These are phyloP conservation scores for Microstegium vimineum DNA, from an alignment of 176 grass and related monocot species.

Conservation along the genomic window DNA sequence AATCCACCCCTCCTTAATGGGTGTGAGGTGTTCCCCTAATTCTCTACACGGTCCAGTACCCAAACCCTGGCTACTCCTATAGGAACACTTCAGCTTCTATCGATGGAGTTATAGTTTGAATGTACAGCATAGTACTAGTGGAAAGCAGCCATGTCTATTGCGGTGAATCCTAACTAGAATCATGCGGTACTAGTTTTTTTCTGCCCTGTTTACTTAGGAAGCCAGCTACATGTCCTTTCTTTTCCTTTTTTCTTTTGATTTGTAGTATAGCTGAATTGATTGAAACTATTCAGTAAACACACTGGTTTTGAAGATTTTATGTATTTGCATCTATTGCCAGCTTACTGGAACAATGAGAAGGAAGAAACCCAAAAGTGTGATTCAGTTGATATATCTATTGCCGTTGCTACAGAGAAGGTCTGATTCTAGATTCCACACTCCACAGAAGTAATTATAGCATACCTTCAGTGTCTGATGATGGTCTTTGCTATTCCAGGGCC, in stretches of 20 bases:
- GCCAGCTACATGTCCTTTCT: background rate
- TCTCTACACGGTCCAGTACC: background rate
- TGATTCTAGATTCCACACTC: background rate
- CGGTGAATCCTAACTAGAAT: background rate
- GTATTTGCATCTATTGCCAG: constrained; percentile 43
- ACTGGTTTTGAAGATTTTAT: constrained; percentile 25
- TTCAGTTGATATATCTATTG: constrained; percentile 92
- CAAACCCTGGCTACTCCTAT: background rate
- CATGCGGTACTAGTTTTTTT: no score
- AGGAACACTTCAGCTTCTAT: background rate
- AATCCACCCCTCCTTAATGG: no score
- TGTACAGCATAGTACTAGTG: background rate
- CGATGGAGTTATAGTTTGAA: background rate
- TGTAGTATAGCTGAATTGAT: background rate
- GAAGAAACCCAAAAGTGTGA: constrained; percentile 67
- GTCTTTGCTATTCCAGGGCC: constrained; percentile 50
- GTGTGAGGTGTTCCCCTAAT: no score
- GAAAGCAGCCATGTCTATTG: background rate
- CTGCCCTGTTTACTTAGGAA: background rate
- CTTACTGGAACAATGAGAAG: constrained; percentile 74
- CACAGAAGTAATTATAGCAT: constrained; percentile 2
- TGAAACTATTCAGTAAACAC: background rate
- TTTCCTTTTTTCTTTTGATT: background rate
- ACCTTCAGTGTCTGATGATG: constrained; percentile 29
- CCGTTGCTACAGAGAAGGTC: constrained; percentile 97